Base-by-base conservation (phyloP, 768 basidiomycete genomes). In the Tricholoma bakamatsutake region DNA sequence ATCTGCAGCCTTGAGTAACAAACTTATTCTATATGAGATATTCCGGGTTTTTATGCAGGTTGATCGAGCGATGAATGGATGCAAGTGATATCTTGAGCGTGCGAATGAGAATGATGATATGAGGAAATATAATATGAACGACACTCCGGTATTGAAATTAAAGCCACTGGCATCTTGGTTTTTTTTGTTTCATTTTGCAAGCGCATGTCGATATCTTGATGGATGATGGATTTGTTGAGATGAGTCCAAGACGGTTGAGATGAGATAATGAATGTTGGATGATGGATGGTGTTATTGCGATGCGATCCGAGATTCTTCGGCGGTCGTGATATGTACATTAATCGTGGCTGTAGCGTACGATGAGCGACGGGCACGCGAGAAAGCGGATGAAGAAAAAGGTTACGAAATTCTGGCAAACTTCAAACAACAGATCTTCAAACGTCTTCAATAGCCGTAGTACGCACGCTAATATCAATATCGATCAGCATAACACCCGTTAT, bases 361-460 rank as follows among this genome's bases (percentile, higher is more conserved):
- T 24, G 43, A 45, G 12, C 24, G 21, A 43, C 1, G 12, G 12
- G 5, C 4, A 45, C 10, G 4, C 3, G 8, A 8, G 10, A 10
- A 17, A 42, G 1, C 15, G 4, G 3, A 15, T 7, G 18, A 42
- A 6, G 45, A 45, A 46, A 6, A 1, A 8, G 9, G 18, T 18
- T 21, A 42, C 40, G 11, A 18, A 42, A 9, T 18, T 17, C 5
- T 18, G 39, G n/a, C n/a, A n/a, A 39, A n/a, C 13, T 18, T 27
- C 24, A 27, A 2, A 31, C 21, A 31, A 48, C 13, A 7, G 9
- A 30, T 21, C 12, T 47, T 30, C 42, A 30, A n/a, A 30, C 27
- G 42, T 47, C 27, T 52, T 50, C 39, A 76, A 61, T 76, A 76
- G 56, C 75, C 75, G 54, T 76, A 76, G 61, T 76, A 76, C 56